phyloP scores from a whole-genome alignment of 73 alveolate genomes.

The Symbiodinium pilosum region DNA sequence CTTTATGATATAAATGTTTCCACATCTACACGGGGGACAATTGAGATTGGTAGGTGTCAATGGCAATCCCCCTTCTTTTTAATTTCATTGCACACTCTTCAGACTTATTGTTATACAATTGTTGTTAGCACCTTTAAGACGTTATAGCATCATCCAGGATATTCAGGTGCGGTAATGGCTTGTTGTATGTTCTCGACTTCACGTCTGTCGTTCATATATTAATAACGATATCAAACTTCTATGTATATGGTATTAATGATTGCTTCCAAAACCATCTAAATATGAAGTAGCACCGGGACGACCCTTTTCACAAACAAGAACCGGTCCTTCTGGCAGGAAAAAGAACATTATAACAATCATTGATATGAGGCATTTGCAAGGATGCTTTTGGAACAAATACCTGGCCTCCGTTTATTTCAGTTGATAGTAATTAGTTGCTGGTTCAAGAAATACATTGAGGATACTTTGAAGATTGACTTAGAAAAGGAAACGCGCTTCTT shows the following conservation, averaged over 20 bases:
- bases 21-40: too few relatives aligned
- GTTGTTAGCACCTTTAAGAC: too few relatives aligned
- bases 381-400: neutral
- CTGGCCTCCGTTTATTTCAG: conserved; percentile 18
- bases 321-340: conserved; percentile 28
- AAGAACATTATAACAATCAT: neutral
- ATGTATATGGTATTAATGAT: neutral
- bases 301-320: neutral
- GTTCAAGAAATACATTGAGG: neutral
- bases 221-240: neutral
- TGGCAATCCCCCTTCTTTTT: too few relatives aligned
- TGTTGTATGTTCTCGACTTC: too few relatives aligned
- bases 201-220: neutral
- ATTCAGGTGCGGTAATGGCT: too few relatives aligned
- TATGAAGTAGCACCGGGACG: neutral
- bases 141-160: too few relatives aligned
- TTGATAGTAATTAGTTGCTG: conserved; percentile 1
- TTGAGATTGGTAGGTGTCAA: too few relatives aligned
- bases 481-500: conserved; percentile 16
- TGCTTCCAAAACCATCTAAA: neutral
- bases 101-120: too few relatives aligned
- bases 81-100: too few relatives aligned
- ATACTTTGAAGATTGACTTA: neutral
- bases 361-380: neutral
- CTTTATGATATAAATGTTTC: too few relatives aligned